Conservation (phyloP, 1,139 yeast genomes). For the Saccharomyces uvarum region DNA sequence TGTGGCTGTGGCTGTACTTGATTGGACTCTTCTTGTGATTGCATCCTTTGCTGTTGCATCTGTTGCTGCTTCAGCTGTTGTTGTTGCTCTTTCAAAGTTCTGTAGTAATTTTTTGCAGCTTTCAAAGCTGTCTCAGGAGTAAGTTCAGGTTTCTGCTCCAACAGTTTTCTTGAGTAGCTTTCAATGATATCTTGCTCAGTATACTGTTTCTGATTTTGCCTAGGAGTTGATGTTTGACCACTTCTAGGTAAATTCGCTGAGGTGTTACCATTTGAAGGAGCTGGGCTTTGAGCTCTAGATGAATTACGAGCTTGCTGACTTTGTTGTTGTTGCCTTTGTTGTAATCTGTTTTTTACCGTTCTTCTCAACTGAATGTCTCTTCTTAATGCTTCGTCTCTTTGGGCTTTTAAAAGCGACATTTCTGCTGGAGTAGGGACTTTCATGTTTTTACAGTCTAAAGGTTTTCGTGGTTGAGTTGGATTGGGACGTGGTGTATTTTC, state of each 20-base stretch:
- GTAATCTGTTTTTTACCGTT: slow-evolving; percentile 28
- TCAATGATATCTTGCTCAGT: slow-evolving; percentile 29
- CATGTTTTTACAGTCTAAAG: slow-evolving; percentile 35
- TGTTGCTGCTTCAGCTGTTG: slow-evolving; percentile 8
- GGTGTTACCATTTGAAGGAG: background rate
- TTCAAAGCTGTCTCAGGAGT: slow-evolving; percentile 29
- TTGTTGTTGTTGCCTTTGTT: slow-evolving; percentile 20
- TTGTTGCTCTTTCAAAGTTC: slow-evolving; percentile 13
- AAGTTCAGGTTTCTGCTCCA: slow-evolving; percentile 28
- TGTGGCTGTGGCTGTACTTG: slow-evolving; percentile 1
- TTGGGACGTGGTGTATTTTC: slow-evolving; percentile 60
- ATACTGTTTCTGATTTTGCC: slow-evolving; percentile 12
- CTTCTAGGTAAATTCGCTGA: background rate
- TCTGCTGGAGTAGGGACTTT: slow-evolving; percentile 74
- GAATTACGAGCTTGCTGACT: slow-evolving; percentile 22
- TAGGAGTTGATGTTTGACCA: slow-evolving; percentile 6
- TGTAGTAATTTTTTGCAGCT: slow-evolving; percentile 30
- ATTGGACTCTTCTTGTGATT: background rate
- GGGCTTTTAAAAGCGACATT: slow-evolving; percentile 69
- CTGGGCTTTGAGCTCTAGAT: slow-evolving; percentile 5
- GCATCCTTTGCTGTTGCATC: slow-evolving; percentile 1
- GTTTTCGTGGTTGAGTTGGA: slow-evolving; percentile 35
- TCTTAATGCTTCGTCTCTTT: slow-evolving; percentile 71
- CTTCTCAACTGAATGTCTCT: slow-evolving; percentile 31
- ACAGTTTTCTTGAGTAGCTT: slow-evolving; percentile 26